phyloP scores from a whole-genome alignment of 306 rosid genomes.

The Parietaria judaica region DNA sequence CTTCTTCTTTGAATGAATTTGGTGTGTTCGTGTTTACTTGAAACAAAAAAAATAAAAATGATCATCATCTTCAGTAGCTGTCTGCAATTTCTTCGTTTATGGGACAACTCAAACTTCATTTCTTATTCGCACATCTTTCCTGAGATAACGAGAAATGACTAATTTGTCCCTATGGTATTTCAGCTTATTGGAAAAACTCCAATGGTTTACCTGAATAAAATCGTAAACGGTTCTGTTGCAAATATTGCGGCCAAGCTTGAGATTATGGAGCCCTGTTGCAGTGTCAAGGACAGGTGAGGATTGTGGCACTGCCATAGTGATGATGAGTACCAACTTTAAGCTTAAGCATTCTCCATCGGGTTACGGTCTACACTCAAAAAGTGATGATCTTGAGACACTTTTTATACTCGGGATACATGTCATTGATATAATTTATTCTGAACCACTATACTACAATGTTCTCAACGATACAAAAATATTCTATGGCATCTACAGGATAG shows the following conservation, averaged over 20 bases:
- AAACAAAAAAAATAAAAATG: too few species aligned
- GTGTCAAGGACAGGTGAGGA: constrained; percentile 94
- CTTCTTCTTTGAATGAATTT: too few species aligned
- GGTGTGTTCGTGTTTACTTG: too few species aligned
- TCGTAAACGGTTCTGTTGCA: constrained; percentile 73
- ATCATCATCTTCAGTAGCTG: too few species aligned
- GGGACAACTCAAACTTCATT: not conserved
- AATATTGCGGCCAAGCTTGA: constrained; percentile 97
- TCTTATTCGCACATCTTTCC: not conserved
- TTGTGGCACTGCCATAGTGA: not conserved
- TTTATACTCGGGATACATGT: too few species aligned
- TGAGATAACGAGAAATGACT: not conserved
- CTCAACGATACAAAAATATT: not conserved
- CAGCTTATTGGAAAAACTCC: constrained; percentile 97
- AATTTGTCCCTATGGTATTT: constrained; percentile 18
- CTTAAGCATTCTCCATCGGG: not conserved
- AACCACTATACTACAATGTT: not conserved
- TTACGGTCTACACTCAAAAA: not conserved
- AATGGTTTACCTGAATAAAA: constrained; percentile 85
- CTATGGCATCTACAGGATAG: constrained; percentile 62
- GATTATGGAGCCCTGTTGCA: constrained; percentile 98
- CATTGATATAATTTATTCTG: too few species aligned
- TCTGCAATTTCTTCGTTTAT: too few species aligned
- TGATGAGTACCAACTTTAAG: not conserved
- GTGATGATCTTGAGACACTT: too few species aligned